Conservation (phyloP, 2,329 filamentous ascomycete genomes). For the Colletotrichum sp. region DNA sequence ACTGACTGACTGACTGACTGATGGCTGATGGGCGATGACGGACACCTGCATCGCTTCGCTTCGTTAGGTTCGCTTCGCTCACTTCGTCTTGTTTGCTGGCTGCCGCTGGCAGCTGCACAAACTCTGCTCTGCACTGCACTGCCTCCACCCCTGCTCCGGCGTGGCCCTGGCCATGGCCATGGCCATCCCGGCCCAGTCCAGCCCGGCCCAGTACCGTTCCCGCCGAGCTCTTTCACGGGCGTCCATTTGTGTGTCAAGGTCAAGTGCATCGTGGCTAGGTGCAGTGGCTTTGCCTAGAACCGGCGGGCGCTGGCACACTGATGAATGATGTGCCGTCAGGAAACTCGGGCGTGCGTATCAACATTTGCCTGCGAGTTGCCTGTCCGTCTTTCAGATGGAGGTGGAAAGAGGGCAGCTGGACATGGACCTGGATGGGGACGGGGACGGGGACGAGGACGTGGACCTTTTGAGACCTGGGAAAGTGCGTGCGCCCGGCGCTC, state of each 20-base stretch:
- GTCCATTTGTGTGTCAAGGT: not conserved
- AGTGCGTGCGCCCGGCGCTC: not conserved
- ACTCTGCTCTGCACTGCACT: not conserved
- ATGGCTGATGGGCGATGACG: not conserved
- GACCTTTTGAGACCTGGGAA: not conserved
- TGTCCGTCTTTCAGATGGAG: not conserved
- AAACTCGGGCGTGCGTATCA: not conserved
- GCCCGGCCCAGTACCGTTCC: not conserved
- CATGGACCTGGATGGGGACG: not conserved
- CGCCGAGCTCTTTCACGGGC: not conserved
- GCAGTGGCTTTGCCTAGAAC: not conserved
- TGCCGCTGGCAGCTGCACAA: not conserved
- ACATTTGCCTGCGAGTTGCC: not conserved
- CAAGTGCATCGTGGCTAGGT: not conserved
- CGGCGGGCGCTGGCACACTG: not conserved
- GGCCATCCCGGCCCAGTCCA: not conserved
- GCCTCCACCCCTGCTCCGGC: conserved; percentile 6
- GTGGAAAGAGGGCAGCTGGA: not conserved
- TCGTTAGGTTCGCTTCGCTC: not conserved
- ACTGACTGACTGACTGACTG: not conserved
- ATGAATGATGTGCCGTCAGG: not conserved
- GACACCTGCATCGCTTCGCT: not conserved
- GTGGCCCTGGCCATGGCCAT: not conserved
- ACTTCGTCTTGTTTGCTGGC: not conserved
- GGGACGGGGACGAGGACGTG: not conserved